Conservation (phyloP, 148 eudicot species). For the Pouteria glomerata region DNA sequence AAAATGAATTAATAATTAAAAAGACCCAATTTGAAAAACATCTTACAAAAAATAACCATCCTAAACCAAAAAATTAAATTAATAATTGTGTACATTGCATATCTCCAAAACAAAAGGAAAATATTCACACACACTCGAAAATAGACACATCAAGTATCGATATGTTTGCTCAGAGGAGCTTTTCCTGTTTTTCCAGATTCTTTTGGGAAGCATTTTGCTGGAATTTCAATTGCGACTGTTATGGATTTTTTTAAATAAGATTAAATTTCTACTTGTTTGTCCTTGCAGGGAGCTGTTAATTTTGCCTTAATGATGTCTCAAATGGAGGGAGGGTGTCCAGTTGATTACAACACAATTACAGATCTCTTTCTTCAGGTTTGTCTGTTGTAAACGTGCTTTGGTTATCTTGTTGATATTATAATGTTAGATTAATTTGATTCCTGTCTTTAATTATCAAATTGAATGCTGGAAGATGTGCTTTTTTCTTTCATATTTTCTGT, state of each 20-base stretch:
- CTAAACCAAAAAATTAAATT: too few relatives aligned
- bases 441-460: neutral
- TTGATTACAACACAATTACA: slow-evolving; percentile 85
- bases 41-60: too few relatives aligned
- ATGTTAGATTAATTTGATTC: neutral
- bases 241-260: neutral
- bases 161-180: neutral
- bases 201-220: too few relatives aligned
- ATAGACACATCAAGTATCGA: neutral
- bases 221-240: neutral
- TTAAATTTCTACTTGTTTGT: slow-evolving; percentile 7
- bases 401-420: neutral
- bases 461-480: neutral
- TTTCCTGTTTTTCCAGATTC: neutral
- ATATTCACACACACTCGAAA: too few relatives aligned
- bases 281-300: slow-evolving; percentile 88
- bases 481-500: neutral
- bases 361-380: slow-evolving; percentile 92
- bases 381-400: neutral
- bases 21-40: too few relatives aligned
- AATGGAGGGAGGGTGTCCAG: slow-evolving; percentile 94
- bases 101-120: too few relatives aligned
- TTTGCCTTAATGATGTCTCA: slow-evolving; percentile 97
- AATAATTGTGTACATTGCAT: too few relatives aligned
- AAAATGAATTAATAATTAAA: too few relatives aligned